Evolutionary conservation across 768 basidiomycete species (phyloP).

Genomic region (Leccinellum luteum): DNA sequence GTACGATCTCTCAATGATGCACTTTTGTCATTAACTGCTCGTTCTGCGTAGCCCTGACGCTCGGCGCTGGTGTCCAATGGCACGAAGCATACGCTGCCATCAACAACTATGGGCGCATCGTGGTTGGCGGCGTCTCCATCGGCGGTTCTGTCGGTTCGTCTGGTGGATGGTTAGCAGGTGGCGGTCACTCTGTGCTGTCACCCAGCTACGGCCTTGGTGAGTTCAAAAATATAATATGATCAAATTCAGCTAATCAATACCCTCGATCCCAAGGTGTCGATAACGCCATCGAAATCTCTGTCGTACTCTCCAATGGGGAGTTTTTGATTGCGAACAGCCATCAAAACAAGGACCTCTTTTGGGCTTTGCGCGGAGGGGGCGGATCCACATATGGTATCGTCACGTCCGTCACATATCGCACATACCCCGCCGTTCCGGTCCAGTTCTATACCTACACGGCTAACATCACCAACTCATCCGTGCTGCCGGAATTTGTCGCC

Average conservation of each 20-base stretch:
- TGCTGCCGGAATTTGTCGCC: constrained; percentile 30
- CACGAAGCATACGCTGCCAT: constrained; percentile 42
- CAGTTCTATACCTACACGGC: constrained; percentile 27
- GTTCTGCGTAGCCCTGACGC: constrained; percentile 26
- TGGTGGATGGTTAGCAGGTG: constrained; percentile 51
- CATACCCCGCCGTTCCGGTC: constrained; percentile 38
- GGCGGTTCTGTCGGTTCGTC: constrained; percentile 46
- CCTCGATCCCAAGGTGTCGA: constrained; percentile 38
- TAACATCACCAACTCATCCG: constrained; percentile 32
- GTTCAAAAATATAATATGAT: neutral
- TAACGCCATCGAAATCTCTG: constrained; percentile 45
- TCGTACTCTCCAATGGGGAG: constrained; percentile 42
- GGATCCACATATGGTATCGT: constrained; percentile 50
- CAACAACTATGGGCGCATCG: constrained; percentile 35
- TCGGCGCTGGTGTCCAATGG: constrained; percentile 50
- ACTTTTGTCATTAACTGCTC: constrained; percentile 3
- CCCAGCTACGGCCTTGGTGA: constrained; percentile 44
- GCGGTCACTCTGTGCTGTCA: constrained; percentile 44
- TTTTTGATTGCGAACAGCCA: constrained; percentile 38
- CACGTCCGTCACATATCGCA: constrained; percentile 37
- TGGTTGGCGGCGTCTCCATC: constrained; percentile 44
- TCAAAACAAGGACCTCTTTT: constrained; percentile 49
- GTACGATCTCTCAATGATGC: constrained; percentile 6
- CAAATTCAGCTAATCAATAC: neutral
- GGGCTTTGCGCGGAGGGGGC: constrained; percentile 53